These are phyloP conservation scores for Begonia peltatifolia DNA, from an alignment of 306 rosid species.

Conservation along the genomic window DNA sequence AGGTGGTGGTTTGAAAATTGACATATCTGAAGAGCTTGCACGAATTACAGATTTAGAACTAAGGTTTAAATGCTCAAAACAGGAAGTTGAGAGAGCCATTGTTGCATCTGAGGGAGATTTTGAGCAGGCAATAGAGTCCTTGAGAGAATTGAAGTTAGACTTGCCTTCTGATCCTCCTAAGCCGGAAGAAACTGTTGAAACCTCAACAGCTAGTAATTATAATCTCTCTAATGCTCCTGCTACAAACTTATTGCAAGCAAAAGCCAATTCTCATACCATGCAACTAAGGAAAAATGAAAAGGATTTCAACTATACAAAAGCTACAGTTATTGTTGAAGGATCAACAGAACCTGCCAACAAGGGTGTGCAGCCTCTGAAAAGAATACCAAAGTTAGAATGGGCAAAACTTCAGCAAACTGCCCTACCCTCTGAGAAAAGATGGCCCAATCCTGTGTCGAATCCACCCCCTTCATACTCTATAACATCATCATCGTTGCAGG, in stretches of 20 bases:
- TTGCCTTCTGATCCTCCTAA: constrained; percentile 43
- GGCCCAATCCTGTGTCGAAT: constrained; percentile 48
- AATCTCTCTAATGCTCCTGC: constrained; percentile 39
- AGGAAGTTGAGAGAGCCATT: constrained; percentile 88
- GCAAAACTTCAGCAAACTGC: constrained; percentile 44
- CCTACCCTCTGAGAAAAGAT: constrained; percentile 47
- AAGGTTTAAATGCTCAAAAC: constrained; percentile 57
- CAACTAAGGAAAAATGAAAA: constrained; percentile 61
- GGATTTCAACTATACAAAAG: constrained; percentile 75
- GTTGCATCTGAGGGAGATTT: constrained; percentile 85
- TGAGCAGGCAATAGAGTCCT: constrained; percentile 63
- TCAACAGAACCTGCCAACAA: constrained; percentile 45
- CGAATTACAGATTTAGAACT: constrained; percentile 56
- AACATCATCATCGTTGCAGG: constrained; percentile 46
- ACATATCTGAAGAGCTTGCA: constrained; percentile 90
- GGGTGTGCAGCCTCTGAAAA: constrained; percentile 55
- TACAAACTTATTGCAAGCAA: constrained; percentile 42
- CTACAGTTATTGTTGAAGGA: constrained; percentile 28
- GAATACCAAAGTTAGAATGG: constrained; percentile 70
- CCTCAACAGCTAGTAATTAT: constrained; percentile 37
- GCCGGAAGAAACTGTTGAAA: constrained; percentile 77
- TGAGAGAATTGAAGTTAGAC: constrained; percentile 52
- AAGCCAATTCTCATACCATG: constrained; percentile 27
- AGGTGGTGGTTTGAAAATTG: constrained; percentile 62
- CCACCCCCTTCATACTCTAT: constrained; percentile 54